Percentiles rank a stretch among this genome's conserved stretches.
Conservation (phyloP, 2,329 filamentous ascomycete genomes). For the Colletotrichum sp. region DNA sequence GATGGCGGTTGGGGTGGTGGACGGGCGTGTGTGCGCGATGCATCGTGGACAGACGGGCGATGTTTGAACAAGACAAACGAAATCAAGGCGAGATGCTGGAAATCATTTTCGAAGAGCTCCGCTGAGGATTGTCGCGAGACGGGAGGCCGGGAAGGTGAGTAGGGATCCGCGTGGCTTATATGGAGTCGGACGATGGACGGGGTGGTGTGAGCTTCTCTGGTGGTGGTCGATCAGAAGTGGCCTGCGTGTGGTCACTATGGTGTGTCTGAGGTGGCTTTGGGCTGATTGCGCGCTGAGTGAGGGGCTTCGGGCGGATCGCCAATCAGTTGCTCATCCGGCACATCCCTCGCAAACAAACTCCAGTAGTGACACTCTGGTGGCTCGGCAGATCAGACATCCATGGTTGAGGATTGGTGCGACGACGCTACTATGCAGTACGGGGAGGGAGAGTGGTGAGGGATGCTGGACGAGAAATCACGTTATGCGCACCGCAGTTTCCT, state of each 20-base stretch:
- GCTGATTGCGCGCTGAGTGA: neutral
- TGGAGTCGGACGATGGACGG: neutral
- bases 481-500: neutral
- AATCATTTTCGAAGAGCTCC: neutral
- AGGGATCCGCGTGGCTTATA: slow-evolving; percentile 12
- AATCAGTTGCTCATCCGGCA: neutral
- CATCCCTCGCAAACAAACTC: neutral
- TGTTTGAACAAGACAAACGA: neutral
- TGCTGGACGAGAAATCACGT: neutral
- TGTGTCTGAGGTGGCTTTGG: neutral
- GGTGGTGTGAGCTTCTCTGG: neutral
- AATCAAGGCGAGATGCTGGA: neutral
- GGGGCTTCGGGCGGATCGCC: neutral
- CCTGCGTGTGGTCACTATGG: neutral
- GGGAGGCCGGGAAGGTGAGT: rapidly evolving
- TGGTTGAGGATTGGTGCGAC: neutral
- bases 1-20: neutral
- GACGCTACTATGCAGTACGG: neutral
- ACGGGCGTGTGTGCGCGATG: neutral
- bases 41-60: neutral
- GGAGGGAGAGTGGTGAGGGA: neutral
- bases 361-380: neutral
- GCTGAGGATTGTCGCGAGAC: neutral
- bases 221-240: neutral
- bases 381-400: slow-evolving; percentile 1